Percentiles rank a stretch among this genome's conserved stretches.
These are phyloP conservation scores for Sporodiniella umbellata DNA, from an alignment of 371 early-diverging fungal species.

Conservation along the genomic window DNA sequence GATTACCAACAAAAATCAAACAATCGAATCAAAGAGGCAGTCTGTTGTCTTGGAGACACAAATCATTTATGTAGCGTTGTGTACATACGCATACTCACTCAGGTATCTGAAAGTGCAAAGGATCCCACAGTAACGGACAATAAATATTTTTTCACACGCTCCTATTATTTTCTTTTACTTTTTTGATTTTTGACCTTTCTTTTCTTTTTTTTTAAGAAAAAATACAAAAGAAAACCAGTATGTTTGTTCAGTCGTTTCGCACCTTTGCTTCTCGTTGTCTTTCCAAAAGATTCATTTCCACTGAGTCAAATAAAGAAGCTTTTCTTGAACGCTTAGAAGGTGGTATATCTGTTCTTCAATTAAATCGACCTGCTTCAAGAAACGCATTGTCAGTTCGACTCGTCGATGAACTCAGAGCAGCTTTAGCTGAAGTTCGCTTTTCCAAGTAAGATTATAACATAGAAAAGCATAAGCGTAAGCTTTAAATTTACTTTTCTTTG, in stretches of 20 bases:
- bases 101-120: no score
- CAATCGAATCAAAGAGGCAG: no score
- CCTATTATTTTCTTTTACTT: not conserved
- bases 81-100: no score
- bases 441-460: no score
- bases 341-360: slow-evolving; percentile 79
- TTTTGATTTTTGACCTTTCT: not conserved
- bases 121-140: no score
- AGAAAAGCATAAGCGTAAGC: not conserved
- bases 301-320: slow-evolving; percentile 40
- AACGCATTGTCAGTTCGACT: slow-evolving; percentile 88
- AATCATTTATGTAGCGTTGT: no score
- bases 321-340: slow-evolving; percentile 60
- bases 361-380: slow-evolving; percentile 85
- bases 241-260: slow-evolving; percentile 6
- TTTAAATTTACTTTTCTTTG: not conserved
- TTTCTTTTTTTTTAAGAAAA: not conserved
- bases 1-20: no score
- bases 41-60: no score
- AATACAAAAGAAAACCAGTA: no score
- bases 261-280: not conserved
- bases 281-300: slow-evolving; percentile 6
- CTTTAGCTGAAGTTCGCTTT: slow-evolving; percentile 67
- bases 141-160: slow-evolving; percentile 14
- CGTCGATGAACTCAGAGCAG: slow-evolving; percentile 67